Percentiles rank a stretch among this genome's conserved stretches.
These are phyloP conservation scores for Scedosporium boydii DNA, from an alignment of 2,329 filamentous ascomycete genomes.

Conservation along the genomic window DNA sequence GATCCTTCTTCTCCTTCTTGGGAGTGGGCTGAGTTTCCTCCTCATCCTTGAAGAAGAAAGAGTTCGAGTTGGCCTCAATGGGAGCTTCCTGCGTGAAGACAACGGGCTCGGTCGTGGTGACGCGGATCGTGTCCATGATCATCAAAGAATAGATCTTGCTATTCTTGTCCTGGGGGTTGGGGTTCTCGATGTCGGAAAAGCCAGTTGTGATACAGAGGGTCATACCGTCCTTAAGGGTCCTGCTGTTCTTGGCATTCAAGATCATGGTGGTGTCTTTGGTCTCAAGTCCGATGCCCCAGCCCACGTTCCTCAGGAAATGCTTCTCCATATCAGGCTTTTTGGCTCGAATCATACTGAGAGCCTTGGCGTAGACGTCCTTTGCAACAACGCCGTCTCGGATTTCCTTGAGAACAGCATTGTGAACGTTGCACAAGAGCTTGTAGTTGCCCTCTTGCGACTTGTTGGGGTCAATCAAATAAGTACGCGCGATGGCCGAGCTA, in stretches of 20 bases:
- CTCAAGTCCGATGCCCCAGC: constrained; percentile 88
- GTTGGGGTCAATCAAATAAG: constrained; percentile 93
- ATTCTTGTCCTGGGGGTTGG: constrained; percentile 78
- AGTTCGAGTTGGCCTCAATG: constrained; percentile 84
- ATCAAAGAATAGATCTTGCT: constrained; percentile 83
- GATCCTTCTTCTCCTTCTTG: constrained; percentile 85
- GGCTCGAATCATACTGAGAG: constrained; percentile 65
- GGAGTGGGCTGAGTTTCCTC: constrained; percentile 76
- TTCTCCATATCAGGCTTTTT: constrained; percentile 96
- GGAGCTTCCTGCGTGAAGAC: constrained; percentile 92
- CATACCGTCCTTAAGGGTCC: constrained; percentile 90
- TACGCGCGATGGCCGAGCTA: constrained; percentile 82
- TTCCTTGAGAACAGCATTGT: constrained; percentile 84
- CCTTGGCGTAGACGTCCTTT: constrained; percentile 89
- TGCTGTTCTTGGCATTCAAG: constrained; percentile 76
- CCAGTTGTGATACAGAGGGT: constrained; percentile 86
- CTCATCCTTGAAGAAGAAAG: constrained; percentile 98
- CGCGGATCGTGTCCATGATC: constrained; percentile 86
- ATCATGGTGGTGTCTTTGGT: constrained; percentile 74
- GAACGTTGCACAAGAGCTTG: constrained; percentile 74
- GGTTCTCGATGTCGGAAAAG: constrained; percentile 81
- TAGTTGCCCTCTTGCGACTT: constrained; percentile 94
- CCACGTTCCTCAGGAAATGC: constrained; percentile 87
- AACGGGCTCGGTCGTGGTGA: constrained; percentile 66
- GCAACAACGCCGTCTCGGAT: constrained; percentile 76